These are phyloP conservation scores for Termitomyces sp. DNA, from an alignment of 768 basidiomycete species.

Conservation along the genomic window DNA sequence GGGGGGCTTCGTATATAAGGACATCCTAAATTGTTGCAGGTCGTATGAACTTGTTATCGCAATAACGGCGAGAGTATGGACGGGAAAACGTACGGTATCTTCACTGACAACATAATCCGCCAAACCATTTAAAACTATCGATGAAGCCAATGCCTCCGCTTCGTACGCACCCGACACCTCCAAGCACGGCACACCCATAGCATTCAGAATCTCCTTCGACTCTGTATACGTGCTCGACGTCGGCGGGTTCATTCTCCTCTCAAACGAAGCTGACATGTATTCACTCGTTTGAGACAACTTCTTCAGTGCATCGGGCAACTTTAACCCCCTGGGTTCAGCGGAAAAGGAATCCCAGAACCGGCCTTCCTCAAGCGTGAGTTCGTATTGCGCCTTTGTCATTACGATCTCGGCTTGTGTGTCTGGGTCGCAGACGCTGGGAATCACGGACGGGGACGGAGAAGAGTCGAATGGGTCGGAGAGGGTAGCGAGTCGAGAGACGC, in stretches of 20 bases:
- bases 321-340: not conserved
- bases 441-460: slow-evolving; percentile 3
- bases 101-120: slow-evolving; percentile 91
- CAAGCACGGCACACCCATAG: slow-evolving; percentile 82
- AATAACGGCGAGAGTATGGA: not conserved
- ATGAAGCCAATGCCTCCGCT: slow-evolving; percentile 81
- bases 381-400: slow-evolving; percentile 58
- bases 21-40: slow-evolving; percentile 51
- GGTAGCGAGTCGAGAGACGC: slow-evolving; percentile 37
- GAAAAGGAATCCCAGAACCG: slow-evolving; percentile 48
- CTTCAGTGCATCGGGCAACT: slow-evolving; percentile 2
- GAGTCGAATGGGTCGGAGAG: slow-evolving; percentile 23
- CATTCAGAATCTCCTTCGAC: slow-evolving; percentile 57
- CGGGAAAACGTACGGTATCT: slow-evolving; percentile 60
- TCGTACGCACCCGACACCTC: slow-evolving; percentile 66
- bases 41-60: slow-evolving; percentile 1
- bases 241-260: slow-evolving; percentile 56
- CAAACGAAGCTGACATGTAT: slow-evolving; percentile 57
- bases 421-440: slow-evolving; percentile 16
- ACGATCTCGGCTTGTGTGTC: slow-evolving; percentile 35
- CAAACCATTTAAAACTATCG: slow-evolving; percentile 64
- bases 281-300: slow-evolving; percentile 40
- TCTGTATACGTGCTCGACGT: slow-evolving; percentile 63
- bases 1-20: slow-evolving; percentile 73
- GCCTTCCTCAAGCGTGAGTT: slow-evolving; percentile 56